Conservation (phyloP, 441 rosid species). For the Eruca vesicaria region DNA sequence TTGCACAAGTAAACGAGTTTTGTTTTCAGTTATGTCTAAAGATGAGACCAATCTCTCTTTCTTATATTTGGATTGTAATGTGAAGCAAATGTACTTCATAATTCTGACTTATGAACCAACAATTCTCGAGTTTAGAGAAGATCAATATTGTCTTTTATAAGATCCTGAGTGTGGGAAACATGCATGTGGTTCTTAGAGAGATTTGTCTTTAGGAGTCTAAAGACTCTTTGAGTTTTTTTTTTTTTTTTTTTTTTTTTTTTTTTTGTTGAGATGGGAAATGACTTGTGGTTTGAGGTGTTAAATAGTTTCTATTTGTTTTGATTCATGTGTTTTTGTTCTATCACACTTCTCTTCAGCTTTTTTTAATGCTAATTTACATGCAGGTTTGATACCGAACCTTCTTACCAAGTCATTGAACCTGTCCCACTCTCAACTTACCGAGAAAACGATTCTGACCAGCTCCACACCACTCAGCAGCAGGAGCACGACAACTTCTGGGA, state of each 20-base stretch:
- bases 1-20: not conserved
- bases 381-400: slow-evolving; percentile 27
- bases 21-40: not conserved
- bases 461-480: slow-evolving; percentile 20
- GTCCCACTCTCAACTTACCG: slow-evolving; percentile 27
- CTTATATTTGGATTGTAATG: not conserved
- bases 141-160: not conserved
- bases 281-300: not conserved
- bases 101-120: not conserved
- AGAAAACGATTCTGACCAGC: slow-evolving; percentile 27
- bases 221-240: not conserved
- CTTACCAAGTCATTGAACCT: slow-evolving; percentile 22
- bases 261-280: not conserved
- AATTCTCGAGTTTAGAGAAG: not conserved
- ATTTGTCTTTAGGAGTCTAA: not conserved
- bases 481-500: slow-evolving; percentile 33
- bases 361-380: not conserved
- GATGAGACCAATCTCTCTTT: not conserved
- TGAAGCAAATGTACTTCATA: not conserved
- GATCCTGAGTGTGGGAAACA: not conserved
- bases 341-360: not conserved
- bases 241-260: not conserved
- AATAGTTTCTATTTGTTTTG: not conserved
- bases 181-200: not conserved
- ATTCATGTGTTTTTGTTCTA: not conserved